Evolutionary conservation across 257 asterid species (phyloP).

Genomic region (Rehmannia glutinosa): DNA sequence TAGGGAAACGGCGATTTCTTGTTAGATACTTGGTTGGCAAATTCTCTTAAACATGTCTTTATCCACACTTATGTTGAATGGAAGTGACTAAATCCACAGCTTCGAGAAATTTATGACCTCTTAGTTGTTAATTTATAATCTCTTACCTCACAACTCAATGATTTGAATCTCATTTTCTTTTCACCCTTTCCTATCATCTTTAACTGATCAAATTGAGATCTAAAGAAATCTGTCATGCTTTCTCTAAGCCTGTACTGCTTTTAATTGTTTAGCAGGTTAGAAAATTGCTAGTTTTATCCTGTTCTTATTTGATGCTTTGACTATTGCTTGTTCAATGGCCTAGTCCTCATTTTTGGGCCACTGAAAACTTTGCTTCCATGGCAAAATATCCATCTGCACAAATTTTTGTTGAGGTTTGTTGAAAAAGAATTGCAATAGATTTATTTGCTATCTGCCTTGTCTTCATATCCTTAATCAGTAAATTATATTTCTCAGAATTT

Average conservation of each 20-base stretch:
- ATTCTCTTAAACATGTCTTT: not conserved
- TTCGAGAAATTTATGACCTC: not conserved
- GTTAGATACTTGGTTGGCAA: not conserved
- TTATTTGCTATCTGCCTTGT: not conserved
- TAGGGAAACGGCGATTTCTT: not conserved
- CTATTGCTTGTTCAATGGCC: slow-evolving; percentile 47
- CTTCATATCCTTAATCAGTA: no score
- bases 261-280: not conserved
- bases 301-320: slow-evolving; percentile 13
- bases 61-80: not conserved
- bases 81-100: not conserved
- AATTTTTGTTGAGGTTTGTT: slow-evolving; percentile 73
- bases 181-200: no score
- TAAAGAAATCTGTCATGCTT: no score
- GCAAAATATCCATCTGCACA: slow-evolving; percentile 93
- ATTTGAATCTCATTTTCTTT: no score
- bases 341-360: slow-evolving; percentile 97
- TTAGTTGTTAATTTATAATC: no score
- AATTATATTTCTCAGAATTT: no score
- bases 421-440: not conserved
- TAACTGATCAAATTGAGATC: no score
- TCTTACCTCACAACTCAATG: no score
- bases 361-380: slow-evolving; percentile 71
- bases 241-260: no score
- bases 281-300: not conserved